Conservation (phyloP, 441 rosid species). For the Gossypium trilobum region DNA sequence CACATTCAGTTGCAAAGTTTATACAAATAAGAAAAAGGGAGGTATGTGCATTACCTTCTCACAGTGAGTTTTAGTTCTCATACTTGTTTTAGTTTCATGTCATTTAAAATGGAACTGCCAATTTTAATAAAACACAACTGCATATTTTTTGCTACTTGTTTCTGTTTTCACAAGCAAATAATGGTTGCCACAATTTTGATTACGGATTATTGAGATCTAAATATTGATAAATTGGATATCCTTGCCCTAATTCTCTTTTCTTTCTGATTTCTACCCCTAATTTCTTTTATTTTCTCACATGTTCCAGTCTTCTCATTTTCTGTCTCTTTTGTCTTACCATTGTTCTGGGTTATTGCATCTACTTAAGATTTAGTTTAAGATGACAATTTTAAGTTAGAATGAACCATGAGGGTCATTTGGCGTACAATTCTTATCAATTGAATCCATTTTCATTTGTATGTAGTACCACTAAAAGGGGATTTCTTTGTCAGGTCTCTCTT, state of each 20-base stretch:
- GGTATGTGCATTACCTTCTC: background rate
- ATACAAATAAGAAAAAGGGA: background rate
- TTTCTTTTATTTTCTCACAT: background rate
- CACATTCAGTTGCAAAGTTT: background rate
- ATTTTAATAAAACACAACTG: background rate
- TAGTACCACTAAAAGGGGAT: background rate
- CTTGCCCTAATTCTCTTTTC: background rate
- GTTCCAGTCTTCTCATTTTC: background rate
- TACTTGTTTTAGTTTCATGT: background rate
- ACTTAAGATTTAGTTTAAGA: background rate
- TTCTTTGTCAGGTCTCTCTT: conserved; percentile 37
- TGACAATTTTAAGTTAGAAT: background rate
- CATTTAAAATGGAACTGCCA: background rate
- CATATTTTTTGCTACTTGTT: background rate
- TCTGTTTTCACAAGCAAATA: background rate
- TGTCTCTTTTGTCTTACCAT: background rate
- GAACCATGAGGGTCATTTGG: background rate
- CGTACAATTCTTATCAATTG: background rate
- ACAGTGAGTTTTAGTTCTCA: background rate
- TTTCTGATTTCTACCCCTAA: background rate
- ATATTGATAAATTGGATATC: background rate
- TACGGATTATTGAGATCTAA: background rate
- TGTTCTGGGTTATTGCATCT: background rate
- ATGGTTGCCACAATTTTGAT: background rate
- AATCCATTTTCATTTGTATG: background rate